Evolutionary conservation across 1,284 basidiomycete species (phyloP).

Genomic region (Sanguinoderma infundibulare): DNA sequence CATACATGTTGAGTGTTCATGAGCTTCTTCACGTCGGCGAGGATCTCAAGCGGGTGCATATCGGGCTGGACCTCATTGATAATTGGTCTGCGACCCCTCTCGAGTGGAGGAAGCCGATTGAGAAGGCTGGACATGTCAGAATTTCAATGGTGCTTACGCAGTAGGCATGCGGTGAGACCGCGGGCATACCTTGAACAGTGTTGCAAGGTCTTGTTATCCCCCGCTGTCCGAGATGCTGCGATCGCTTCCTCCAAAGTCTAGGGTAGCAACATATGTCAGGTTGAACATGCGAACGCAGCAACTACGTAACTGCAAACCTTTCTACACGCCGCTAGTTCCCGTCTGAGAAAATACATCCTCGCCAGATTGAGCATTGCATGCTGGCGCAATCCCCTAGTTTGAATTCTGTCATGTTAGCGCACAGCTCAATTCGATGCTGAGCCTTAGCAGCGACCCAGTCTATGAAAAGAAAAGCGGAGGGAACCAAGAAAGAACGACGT

Average conservation of each 20-base stretch:
- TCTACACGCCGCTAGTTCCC: constrained; percentile 67
- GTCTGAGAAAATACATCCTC: constrained; percentile 72
- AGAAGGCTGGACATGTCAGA: constrained; percentile 53
- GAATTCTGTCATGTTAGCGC: neutral
- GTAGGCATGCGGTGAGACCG: no score
- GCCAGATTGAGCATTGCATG: constrained; percentile 79
- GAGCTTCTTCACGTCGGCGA: constrained; percentile 73
- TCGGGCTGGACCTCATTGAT: constrained; percentile 79
- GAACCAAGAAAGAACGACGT: constrained; percentile 32
- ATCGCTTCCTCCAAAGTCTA: constrained; percentile 79
- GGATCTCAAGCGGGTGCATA: constrained; percentile 74
- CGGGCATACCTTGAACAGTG: constrained; percentile 71
- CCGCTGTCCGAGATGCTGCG: constrained; percentile 68
- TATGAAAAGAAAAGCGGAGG: neutral
- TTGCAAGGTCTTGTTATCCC: constrained; percentile 72
- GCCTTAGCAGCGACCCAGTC: no score
- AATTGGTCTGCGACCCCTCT: constrained; percentile 49
- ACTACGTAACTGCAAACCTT: constrained; percentile 51
- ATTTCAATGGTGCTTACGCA: neutral
- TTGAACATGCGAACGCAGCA: constrained; percentile 8
- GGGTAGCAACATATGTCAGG: neutral
- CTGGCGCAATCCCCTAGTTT: constrained; percentile 72
- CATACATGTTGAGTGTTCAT: constrained; percentile 57
- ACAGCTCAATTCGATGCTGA: neutral
- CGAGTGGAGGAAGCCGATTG: constrained; percentile 63